phyloP scores from a whole-genome alignment of 768 basidiomycete genomes.

The Grammothele lineata region DNA sequence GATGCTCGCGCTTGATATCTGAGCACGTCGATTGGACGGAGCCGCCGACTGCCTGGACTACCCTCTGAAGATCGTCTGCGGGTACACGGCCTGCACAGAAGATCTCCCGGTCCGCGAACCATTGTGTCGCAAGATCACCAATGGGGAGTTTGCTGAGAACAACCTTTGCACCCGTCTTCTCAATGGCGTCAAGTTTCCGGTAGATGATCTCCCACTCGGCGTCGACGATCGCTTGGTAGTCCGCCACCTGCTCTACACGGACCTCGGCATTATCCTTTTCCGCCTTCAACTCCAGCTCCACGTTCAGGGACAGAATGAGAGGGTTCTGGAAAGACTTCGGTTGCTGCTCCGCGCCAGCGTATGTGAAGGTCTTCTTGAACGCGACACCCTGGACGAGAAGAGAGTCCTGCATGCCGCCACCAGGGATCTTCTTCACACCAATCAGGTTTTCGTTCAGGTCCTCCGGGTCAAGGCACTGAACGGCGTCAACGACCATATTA shows the following conservation, averaged over 20 bases:
- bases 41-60: constrained; percentile 94
- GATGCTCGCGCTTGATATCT: constrained; percentile 84
- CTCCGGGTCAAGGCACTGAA: constrained; percentile 85
- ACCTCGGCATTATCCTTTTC: constrained; percentile 99
- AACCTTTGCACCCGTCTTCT: constrained; percentile 94
- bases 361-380: constrained; percentile 99
- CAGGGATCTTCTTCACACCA: constrained; percentile 96
- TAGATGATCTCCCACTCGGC: constrained; percentile 99
- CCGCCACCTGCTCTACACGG: constrained; percentile 91
- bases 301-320: constrained; percentile 90
- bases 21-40: constrained; percentile 93
- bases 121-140: constrained; percentile 97
- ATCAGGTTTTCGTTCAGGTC: constrained; percentile 95
- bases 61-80: constrained; percentile 84
- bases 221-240: constrained; percentile 99
- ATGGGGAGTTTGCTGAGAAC: constrained; percentile 98
- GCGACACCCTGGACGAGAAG: constrained; percentile 86
- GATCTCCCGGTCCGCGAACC: constrained; percentile 98
- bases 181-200: constrained; percentile 92
- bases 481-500: constrained; percentile 97
- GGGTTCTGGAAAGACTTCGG: constrained; percentile 90
- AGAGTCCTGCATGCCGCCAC: constrained; percentile 97
- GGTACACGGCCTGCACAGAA: constrained; percentile 98
- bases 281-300: constrained; percentile 97
- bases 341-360: constrained; percentile 98